Percentiles rank a stretch among this genome's conserved stretches.
Conservation (phyloP, 2,329 filamentous ascomycete species). For the Neofusicoccum umdonicola region DNA sequence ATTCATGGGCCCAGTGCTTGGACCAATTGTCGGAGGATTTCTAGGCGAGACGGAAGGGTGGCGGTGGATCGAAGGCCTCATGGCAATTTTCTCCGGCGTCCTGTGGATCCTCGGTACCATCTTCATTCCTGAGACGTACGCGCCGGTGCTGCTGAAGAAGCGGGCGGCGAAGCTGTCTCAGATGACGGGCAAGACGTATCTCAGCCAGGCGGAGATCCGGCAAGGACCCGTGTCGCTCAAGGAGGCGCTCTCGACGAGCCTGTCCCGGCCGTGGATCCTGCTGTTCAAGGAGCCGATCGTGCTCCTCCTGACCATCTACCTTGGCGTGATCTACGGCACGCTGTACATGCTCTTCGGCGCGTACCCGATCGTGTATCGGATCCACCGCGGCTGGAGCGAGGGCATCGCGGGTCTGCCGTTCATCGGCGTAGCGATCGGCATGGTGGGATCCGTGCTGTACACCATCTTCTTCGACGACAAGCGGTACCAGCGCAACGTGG, state of each 20-base stretch:
- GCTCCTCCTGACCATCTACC: conserved; percentile 62
- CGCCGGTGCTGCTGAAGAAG: conserved; percentile 51
- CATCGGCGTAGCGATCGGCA: conserved; percentile 66
- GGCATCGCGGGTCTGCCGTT: conserved; percentile 51
- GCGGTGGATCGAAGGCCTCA: conserved; percentile 66
- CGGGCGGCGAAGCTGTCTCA: conserved; percentile 50
- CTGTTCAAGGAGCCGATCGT: conserved; percentile 71
- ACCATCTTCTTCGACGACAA: conserved; percentile 39
- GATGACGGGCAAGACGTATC: conserved; percentile 54
- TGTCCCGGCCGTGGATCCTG: conserved; percentile 67
- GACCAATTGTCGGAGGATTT: conserved; percentile 68
- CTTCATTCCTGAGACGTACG: conserved; percentile 48
- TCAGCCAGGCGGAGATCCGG: conserved; percentile 38
- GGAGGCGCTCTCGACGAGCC: conserved; percentile 54
- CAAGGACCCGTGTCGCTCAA: conserved; percentile 45
- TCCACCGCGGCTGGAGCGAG: conserved; percentile 35
- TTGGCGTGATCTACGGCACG: conserved; percentile 57
- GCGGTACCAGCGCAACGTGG: conserved; percentile 40
- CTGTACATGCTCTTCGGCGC: conserved; percentile 51
- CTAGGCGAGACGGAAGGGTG: conserved; percentile 63
- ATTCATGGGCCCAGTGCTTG: conserved; percentile 50
- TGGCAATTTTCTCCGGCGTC: conserved; percentile 47
- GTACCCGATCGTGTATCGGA: conserved; percentile 62
- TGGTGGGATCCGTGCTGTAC: conserved; percentile 58
- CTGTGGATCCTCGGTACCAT: conserved; percentile 43